Conservation (phyloP, 164 flowering plant genomes). For the Brasenia schreberi region DNA sequence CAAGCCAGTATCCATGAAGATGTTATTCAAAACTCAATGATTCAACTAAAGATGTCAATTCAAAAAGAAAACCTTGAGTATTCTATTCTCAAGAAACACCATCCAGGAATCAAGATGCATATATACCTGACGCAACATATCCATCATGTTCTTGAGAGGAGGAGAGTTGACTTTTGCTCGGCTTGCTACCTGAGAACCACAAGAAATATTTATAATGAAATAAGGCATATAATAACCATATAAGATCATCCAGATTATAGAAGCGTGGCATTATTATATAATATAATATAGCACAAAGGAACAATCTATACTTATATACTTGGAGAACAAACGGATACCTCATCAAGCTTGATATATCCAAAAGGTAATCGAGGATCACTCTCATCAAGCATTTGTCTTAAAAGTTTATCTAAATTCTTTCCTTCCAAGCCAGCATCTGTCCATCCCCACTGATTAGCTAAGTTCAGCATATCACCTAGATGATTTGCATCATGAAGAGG, state of each 20-base stretch:
- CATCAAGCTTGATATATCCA: conserved; percentile 79
- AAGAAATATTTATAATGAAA: background rate
- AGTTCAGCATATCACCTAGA: conserved; percentile 44
- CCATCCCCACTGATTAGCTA: conserved; percentile 74
- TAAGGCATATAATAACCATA: background rate
- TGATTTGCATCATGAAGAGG: conserved; percentile 53
- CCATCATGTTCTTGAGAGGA: conserved; percentile 37
- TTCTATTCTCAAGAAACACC: no score
- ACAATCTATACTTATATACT: background rate
- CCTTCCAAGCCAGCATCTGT: conserved; percentile 18
- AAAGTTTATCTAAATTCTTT: conserved; percentile 44
- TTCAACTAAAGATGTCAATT: no score
- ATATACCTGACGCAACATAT: conserved; percentile 39
- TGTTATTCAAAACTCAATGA: no score
- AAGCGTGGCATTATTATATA: background rate
- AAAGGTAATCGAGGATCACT: conserved; percentile 61
- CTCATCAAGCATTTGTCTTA: conserved; percentile 59
- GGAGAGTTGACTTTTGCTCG: conserved; percentile 77
- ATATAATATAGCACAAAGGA: background rate
- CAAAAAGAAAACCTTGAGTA: no score
- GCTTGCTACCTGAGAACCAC: conserved; percentile 42
- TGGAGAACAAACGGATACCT: conserved; percentile 30
- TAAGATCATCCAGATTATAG: background rate
- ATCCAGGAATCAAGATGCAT: background rate
- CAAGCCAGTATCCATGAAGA: no score